Base-by-base conservation (phyloP, 2,329 filamentous ascomycete genomes). In the Cytospora schulzeri region DNA sequence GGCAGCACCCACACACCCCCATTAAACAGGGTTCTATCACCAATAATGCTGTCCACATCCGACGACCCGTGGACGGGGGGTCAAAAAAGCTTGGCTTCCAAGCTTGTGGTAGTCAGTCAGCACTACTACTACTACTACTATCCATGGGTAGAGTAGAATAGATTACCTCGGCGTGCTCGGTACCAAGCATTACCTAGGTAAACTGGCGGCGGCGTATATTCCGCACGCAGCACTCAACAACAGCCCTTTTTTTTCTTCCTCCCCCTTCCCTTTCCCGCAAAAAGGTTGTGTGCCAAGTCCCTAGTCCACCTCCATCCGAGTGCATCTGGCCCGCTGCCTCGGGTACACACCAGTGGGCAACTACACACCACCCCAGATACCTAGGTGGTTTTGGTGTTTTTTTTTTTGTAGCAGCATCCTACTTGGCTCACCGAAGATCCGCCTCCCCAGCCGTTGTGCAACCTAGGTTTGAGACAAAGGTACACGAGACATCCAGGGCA, bases 371-470 rank as follows among this genome's bases (percentile, higher is more conserved):
- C 15, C 41, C n/a, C n/a, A n/a, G n/a, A n/a, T n/a, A n/a, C n/a
- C n/a, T n/a, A n/a, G n/a, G n/a, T n/a, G n/a, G n/a, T n/a, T n/a
- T n/a, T n/a, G n/a, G n/a, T n/a, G n/a, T n/a, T n/a, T n/a, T n/a
- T n/a, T n/a, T n/a, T n/a, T n/a, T n/a, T n/a, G n/a, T n/a, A n/a
- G n/a, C n/a, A n/a, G n/a, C 38, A 41, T 41, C 17, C 8, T 48
- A 12, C n/a, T 22, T 48, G 24, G 48, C 55, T 62, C 52, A 62
- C 60, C 60, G 60, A 62, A 62, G 60, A 62, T 52, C 33, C 50
- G 33, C 54, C 52, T 54, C n/a, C 38, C 60, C 41, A 51, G 60
- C 52, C 60, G 60, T 62, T 62, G 60, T 62, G 60, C 60, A 38
- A 62, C 60, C 38, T 29, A 29, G 53, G 48, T 54, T n/a, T 62